phyloP scores from a whole-genome alignment of 139 green algal species.

The Desmodesmus armatus region DNA sequence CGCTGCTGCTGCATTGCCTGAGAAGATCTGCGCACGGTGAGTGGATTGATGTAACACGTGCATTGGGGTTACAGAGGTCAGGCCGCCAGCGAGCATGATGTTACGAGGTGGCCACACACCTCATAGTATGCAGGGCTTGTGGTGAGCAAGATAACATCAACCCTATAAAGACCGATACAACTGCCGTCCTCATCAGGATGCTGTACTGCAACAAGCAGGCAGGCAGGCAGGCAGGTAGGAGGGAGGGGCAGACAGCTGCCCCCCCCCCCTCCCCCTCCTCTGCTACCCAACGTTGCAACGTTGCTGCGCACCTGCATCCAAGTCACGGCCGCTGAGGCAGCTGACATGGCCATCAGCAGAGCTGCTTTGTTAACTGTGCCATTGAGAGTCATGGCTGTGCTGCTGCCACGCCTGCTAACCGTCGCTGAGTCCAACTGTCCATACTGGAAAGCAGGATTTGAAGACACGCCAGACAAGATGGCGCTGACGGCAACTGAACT shows the following conservation, averaged over 20 bases:
- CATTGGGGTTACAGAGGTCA: background rate
- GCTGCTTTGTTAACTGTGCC: slow-evolving; percentile 63
- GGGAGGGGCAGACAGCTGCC: too few relatives aligned
- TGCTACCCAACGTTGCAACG: too few relatives aligned
- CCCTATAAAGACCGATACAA: too few relatives aligned
- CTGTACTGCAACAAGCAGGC: too few relatives aligned
- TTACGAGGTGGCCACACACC: too few relatives aligned
- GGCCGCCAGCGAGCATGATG: too few relatives aligned
- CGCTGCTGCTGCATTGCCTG: slow-evolving; percentile 45
- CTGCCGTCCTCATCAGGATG: too few relatives aligned
- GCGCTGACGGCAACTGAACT: background rate
- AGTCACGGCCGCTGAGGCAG: slow-evolving; percentile 44
- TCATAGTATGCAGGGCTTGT: background rate
- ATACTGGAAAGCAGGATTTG: slow-evolving; percentile 36
- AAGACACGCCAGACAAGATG: slow-evolving; percentile 6
- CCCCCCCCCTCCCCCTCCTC: too few relatives aligned
- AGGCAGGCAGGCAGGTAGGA: too few relatives aligned
- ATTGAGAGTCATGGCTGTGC: slow-evolving; percentile 55
- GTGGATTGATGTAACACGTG: too few relatives aligned
- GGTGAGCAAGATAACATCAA: background rate
- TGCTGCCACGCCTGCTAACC: background rate
- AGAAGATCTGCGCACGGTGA: slow-evolving; percentile 47
- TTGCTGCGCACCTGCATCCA: slow-evolving; percentile 51
- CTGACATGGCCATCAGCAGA: slow-evolving; percentile 53
- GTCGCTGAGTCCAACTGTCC: slow-evolving; percentile 49